Percentiles rank a stretch among this genome's conserved stretches.
Conservation (phyloP, 192 early-diverging fungal species). For the Cladochytrium replicatum region DNA sequence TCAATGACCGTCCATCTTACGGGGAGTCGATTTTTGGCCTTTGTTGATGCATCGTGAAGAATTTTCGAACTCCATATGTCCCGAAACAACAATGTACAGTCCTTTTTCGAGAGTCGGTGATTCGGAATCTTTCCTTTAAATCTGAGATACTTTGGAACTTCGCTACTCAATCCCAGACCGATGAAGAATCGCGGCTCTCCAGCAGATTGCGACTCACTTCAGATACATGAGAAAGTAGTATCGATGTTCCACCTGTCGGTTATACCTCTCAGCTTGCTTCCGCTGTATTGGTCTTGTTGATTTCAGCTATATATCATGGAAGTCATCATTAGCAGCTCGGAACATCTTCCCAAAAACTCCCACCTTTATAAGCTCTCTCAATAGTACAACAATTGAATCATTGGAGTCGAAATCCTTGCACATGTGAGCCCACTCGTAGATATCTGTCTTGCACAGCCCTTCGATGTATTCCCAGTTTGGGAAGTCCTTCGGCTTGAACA, state of each 20-base stretch:
- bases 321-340: no score
- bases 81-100: constrained; percentile 26
- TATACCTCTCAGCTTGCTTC: neutral
- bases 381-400: constrained; percentile 36
- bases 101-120: constrained; percentile 26
- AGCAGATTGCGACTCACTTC: no score
- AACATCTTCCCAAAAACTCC: no score
- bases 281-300: neutral
- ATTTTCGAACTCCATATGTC: constrained; percentile 50
- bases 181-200: constrained; percentile 21
- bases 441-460: constrained; percentile 17
- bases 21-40: neutral
- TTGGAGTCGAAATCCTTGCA: constrained; percentile 36
- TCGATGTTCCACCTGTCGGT: no score
- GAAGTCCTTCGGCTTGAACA: neutral
- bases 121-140: constrained; percentile 43
- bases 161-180: constrained; percentile 23
- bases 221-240: no score
- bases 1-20: neutral
- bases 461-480: constrained; percentile 45
- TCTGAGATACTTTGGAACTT: constrained; percentile 37
- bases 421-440: constrained; percentile 28
- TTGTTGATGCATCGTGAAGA: constrained; percentile 24
- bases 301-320: neutral
- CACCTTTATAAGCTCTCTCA: constrained; percentile 28